Base-by-base conservation (phyloP, 2,329 filamentous ascomycete species). In the Cordyceps cicadae region DNA sequence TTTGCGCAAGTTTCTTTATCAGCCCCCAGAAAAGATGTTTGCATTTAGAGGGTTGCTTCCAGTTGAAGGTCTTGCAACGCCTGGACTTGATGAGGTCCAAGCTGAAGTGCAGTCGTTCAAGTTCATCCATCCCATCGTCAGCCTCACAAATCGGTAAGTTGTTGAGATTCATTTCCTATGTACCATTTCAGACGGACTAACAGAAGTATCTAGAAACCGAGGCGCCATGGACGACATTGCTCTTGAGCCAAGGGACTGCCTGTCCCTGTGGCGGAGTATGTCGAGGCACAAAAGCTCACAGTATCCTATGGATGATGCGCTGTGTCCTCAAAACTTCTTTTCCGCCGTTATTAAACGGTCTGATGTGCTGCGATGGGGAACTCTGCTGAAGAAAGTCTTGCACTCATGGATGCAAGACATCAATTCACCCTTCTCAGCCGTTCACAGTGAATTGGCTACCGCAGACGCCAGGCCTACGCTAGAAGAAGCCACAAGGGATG, bases 1-100 rank as follows among this genome's bases (percentile, higher is more conserved):
- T 68, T 74, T 93, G 1, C 79, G 88, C n/a, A 91, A 91, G 67
- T 92, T 89, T 65, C 71, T 85, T 41, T 91, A 89, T 69, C 70
- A 76, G 0, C 79, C 85, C 2, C 79, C 79, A 0, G 68, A 72
- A 45, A 61, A 66, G 1, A 80, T 9, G 1, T 60, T 60, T 34
- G 14, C 14, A 34, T 60, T 60, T 11, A 41, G 21, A 19, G 58
- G 58, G 6, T 24, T 60, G 5, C 24, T 80, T 54, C 61, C 68
- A 0, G 88, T 88, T 66, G 67, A 77, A 12, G 83, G 82, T 0
- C 70, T 89, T 1, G 60, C 69, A 3, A 75, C 74, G 24, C 76
- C 76, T 3, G 80, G 80, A 1, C 65, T 83, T 0, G 80, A 81
- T 53, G 67, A 70, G 46, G 71, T 71, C 8, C 62, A 64, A 5